Base-by-base conservation (phyloP, 1,284 basidiomycete genomes). In the Golubevia pallescens region DNA sequence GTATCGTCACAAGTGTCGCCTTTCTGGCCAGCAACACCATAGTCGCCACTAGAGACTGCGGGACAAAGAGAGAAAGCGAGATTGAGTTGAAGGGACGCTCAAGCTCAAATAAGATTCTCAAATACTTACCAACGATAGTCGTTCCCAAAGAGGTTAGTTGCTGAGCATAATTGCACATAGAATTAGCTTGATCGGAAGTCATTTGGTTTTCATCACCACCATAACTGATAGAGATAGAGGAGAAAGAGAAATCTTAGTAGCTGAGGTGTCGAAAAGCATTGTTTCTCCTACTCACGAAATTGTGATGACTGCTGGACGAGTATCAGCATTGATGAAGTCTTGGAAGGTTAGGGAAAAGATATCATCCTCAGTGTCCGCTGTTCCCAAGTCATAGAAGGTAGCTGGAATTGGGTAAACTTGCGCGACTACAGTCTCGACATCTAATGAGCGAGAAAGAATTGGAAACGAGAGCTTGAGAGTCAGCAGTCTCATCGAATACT, bases 41-140 rank as follows among this genome's bases (percentile, higher is more conserved):
- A 68, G 60, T 71, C 69, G 20, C 69, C 69, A 8, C 58, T 57
- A 10, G 57, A 16, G 59, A 65, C n/a, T n/a, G n/a, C n/a, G n/a
- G n/a, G n/a, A n/a, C n/a, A n/a, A n/a, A n/a, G n/a, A n/a, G n/a
- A n/a, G n/a, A n/a, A n/a, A n/a, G n/a, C n/a, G n/a, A n/a, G n/a
- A n/a, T n/a, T n/a, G n/a, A n/a, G n/a, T n/a, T n/a, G n/a, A n/a
- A n/a, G n/a, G n/a, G n/a, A n/a, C n/a, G n/a, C n/a, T n/a, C n/a
- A n/a, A n/a, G n/a, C n/a, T n/a, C n/a, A n/a, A n/a, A n/a, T n/a
- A n/a, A 53, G 16, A n/a, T 53, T n/a, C 16, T 53, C 51, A 53
- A 16, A 16, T 16, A 16, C n/a, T n/a, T 53, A 16, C n/a, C 38
- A n/a, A 63, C 38, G 28, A 63, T 57, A 19, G 61, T 57, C 24